Evolutionary conservation across 2,329 filamentous ascomycete species (phyloP), one percentile per base, ranked within the genome.

Genomic region (Biscogniauxia mediterranea): DNA sequence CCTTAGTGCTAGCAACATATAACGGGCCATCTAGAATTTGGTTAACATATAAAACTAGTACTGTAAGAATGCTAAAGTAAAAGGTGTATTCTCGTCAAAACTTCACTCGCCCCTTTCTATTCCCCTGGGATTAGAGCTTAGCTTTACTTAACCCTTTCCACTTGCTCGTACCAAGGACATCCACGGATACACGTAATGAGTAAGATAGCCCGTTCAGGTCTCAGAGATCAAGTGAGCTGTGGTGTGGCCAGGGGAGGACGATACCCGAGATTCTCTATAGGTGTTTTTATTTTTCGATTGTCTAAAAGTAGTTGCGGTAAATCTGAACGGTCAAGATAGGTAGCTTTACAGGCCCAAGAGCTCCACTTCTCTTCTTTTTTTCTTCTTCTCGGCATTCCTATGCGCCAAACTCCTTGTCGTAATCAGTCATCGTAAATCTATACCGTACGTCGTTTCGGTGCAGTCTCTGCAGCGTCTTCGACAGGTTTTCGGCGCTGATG

Each of bases 371-470:
- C 17, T 50, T 26, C 13, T 8, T 23, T 23, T 8, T 8, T 3
- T 52, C 21, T n/a, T 17, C 19, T 21, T 28, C 53, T 20, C 25
- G 26, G 11, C 13, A 28, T 20, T 38, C 51, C 55, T 68, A 83
- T 25, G 78, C 74, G 42, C 85, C 86, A 72, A 92, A 92, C 2
- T 78, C 85, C 74, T 90, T 85, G 68, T 89, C 88, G 69, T 86
- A 92, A 67, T 85, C 82, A 55, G 86, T 87, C 78, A 94, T 81
- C 65, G 89, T 91, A 73, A 91, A 91, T 66, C 92, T 84, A 75
- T 93, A 95, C 64, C 83, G 83, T 20, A 93, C 87, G 69, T 89
- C 88, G 69, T 86, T 89, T 70, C 87, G 88, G 68, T 87, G 81
- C 68, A 95, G 83, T 68, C 87, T 84, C 70, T 85, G 79, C 70